A percentile compares a stretch with the other conserved stretches of the same genome.
Conservation (phyloP, 164 flowering plant genomes). For the Platanus orientalis region DNA sequence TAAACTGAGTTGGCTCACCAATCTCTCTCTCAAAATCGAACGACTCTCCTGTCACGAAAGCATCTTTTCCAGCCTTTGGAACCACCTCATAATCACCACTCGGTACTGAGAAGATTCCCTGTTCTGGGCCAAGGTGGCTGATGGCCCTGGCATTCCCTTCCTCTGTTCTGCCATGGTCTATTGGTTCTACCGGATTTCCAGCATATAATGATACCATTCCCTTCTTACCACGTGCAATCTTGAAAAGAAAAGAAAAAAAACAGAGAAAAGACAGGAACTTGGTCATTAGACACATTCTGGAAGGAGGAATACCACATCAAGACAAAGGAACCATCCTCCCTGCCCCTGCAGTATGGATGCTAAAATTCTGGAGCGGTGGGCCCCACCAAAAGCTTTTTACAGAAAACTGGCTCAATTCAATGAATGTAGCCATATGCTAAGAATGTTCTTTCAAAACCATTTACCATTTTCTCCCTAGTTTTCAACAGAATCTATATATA, state of each 20-base stretch:
- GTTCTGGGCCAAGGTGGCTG: constrained; percentile 3
- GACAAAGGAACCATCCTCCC: too few species aligned
- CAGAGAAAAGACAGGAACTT: neutral
- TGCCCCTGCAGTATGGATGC: too few species aligned
- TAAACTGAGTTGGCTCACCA: constrained; percentile 7
- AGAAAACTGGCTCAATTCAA: too few species aligned
- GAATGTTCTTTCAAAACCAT: too few species aligned
- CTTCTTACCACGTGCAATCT: constrained; percentile 27
- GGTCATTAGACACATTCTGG: neutral
- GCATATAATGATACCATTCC: neutral
- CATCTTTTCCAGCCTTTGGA: constrained; percentile 9
- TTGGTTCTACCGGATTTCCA: constrained; percentile 8
- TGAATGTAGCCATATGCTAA: too few species aligned
- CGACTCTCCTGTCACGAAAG: constrained; percentile 1
- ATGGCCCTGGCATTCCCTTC: neutral
- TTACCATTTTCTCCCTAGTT: neutral
- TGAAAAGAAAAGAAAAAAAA: constrained; percentile 9
- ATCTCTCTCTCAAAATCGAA: constrained; percentile 4
- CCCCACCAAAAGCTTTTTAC: too few species aligned
- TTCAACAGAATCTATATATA: neutral
- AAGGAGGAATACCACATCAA: too few species aligned
- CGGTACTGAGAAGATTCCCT: neutral
- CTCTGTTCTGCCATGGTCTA: neutral
- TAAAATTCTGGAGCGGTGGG: too few species aligned
- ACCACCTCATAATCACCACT: neutral